Evolutionary conservation across 768 basidiomycete genomes (phyloP), one percentile per base, ranked within the genome.

Genomic region (Termitomyces heimii): DNA sequence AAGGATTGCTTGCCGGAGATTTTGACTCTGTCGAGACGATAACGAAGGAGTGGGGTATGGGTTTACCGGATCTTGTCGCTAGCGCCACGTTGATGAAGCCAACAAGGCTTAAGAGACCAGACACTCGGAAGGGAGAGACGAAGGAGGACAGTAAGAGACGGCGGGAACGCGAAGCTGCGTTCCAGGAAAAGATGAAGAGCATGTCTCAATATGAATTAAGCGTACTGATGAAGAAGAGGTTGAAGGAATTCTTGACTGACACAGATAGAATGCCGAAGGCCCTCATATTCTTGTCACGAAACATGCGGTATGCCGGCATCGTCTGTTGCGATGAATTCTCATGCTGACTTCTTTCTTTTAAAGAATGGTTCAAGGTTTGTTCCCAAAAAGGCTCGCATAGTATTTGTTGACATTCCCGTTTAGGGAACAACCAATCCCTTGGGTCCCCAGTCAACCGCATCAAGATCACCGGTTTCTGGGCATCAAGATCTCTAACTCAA

Each of bases 381-480:
- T 13, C 22, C 47, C 24, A 22, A 53, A 12, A 26, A 48, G 34
- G 54, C 18, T 43, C 13, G 16, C 40, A 28, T n/a, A 68, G 72
- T 69, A 70, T 51, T 55, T 69, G 34, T 65, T 70, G 69, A 55
- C 32, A 9, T 44, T 32, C 35, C 40, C 20, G 32, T 44, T 18
- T 46, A 86, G 80, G 87, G 18, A 92, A 92, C 69, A 93, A 93
- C 63, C 89, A 94, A 69, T 74, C 80, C 2, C 82, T 95, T 37
- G 89, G 90, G 14, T 89, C 89, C 3, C 93, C 93, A 0, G 89
- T 93, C 0, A 94, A 95, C 66, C 83, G 93, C 20, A 86, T 97
- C 72, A 94, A 92, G 69, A 89, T 95, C 54, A 92, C 89, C 0
- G 93, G 89, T 0, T 82, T 81, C 67, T 92, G 85, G 82, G 94